Evolutionary conservation across 495 filamentous ascomycete genomes (phyloP).

Genomic region (Choiromyces venosus): DNA sequence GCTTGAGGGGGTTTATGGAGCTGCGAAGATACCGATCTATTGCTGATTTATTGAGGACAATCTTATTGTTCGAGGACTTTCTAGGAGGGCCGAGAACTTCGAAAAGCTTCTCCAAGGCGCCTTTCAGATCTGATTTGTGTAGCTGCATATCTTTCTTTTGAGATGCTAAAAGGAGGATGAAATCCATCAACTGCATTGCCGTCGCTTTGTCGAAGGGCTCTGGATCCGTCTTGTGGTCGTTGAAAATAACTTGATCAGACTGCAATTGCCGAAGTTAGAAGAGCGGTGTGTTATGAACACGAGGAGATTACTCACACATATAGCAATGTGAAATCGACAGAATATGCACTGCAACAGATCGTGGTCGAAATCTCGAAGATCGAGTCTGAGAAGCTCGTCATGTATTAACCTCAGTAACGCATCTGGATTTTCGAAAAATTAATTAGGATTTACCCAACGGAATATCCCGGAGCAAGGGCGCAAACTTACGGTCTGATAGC

Average conservation of each 20-base stretch:
- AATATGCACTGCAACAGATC: constrained; percentile 39
- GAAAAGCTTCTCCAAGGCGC: constrained; percentile 85
- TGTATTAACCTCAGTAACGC: constrained; percentile 79
- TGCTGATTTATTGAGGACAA: constrained; percentile 34
- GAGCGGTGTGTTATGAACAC: background rate
- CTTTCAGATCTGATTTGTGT: constrained; percentile 79
- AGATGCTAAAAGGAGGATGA: constrained; percentile 70
- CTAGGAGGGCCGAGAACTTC: constrained; percentile 55
- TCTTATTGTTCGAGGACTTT: constrained; percentile 32
- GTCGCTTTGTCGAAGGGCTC: constrained; percentile 71
- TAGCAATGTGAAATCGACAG: constrained; percentile 38
- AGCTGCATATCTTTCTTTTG: constrained; percentile 87
- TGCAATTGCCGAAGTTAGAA: constrained; percentile 35
- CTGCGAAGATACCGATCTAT: constrained; percentile 69
- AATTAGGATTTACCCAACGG: constrained; percentile 4
- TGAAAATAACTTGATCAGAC: constrained; percentile 43
- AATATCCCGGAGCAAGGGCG: background rate
- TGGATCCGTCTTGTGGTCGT: constrained; percentile 46
- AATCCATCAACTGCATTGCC: constrained; percentile 71
- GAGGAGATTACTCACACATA: constrained; percentile 29
- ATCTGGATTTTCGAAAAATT: constrained; percentile 52
- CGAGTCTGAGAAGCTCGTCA: constrained; percentile 63
- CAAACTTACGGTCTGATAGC: constrained; percentile 49
- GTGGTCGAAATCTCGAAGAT: constrained; percentile 34
- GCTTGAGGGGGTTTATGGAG: constrained; percentile 72